Base-by-base conservation (phyloP, 805 yeast species). In the Hanseniaspora nectarophila region DNA sequence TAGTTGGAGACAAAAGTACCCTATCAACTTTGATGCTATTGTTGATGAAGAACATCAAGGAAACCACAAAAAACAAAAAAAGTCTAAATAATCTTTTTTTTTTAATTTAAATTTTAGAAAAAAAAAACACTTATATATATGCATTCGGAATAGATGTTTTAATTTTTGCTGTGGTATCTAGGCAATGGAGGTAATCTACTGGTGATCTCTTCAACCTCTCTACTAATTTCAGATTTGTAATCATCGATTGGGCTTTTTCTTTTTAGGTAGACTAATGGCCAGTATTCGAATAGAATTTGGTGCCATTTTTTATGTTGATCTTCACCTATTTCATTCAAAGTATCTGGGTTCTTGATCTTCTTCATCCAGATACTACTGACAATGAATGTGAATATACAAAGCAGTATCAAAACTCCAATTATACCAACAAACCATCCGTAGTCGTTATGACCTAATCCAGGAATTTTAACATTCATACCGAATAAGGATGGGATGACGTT, bases 391-490 rank as follows among this genome's bases (percentile, higher is more conserved):
- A 57, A 39, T 8, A 67, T 40, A n/a, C 72, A 74, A 42, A 75
- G 51, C 4, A 67, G 56, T 12, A 76, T 54, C 56, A 81, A 63
- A 23, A 75, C 68, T 9, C 80, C 85, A 6, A 81, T 61, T 54
- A 82, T 79, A 40, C 85, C 85, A 63, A 77, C 78, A 63, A 77
- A 86, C 86, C 92, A 83, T 2, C 70, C 76, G 37, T 73, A 65
- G 42, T 67, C 69, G 10, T 34, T 7, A 3, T 24, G 56, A 13
- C 59, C 69, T 55, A 75, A 67, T 28, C 96, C 96, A 0, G 97
- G 97, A 28, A 90, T 84, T 12, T 60, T 67, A 18, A 90, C 97
- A 66, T 90, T 90, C 98, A 90, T 90, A 61, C 97, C 97, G 67
- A 90, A 90, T 56, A 89, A 63, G 64, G 97, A 95, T 2, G 97